A percentile compares a stretch with the other conserved stretches of the same genome.
Conservation (phyloP, 1,139 yeast genomes). For the Blastobotrys petasosporus region DNA sequence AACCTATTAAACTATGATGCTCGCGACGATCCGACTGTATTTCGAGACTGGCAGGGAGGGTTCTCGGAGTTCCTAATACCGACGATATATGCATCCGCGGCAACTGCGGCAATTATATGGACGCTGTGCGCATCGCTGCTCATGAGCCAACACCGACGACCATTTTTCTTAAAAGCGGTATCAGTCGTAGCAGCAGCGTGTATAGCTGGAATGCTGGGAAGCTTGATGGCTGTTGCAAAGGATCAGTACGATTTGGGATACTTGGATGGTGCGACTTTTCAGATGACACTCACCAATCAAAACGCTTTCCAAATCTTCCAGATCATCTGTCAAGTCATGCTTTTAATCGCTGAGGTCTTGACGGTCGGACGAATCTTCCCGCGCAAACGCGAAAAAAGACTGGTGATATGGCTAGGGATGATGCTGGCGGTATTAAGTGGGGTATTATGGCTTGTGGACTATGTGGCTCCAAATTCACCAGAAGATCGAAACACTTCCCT, state of each 20-base stretch:
- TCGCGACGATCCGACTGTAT: conserved; percentile 3
- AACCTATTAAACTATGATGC: conserved; percentile 8
- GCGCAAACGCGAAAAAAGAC: conserved; percentile 59
- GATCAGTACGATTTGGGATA: conserved; percentile 21
- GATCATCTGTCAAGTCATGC: conserved; percentile 18
- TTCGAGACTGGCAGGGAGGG: conserved; percentile 19
- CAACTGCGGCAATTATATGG: conserved; percentile 27
- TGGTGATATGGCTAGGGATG: conserved; percentile 54
- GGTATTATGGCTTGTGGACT: conserved; percentile 60
- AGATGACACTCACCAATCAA: conserved; percentile 11
- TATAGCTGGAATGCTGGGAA: conserved; percentile 22
- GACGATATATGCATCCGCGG: conserved; percentile 23
- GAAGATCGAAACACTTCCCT: conserved; percentile 34
- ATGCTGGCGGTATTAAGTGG: conserved; percentile 51
- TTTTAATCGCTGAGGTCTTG: conserved; percentile 65
- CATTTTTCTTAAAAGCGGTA: conserved; percentile 23
- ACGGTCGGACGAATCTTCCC: conserved; percentile 61
- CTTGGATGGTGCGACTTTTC: conserved; percentile 18
- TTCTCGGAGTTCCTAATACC: conserved; percentile 27
- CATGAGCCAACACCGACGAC: conserved; percentile 21
- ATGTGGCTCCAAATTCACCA: conserved; percentile 38
- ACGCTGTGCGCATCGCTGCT: conserved; percentile 21
- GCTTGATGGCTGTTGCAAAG: conserved; percentile 16
- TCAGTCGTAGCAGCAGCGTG: conserved; percentile 23
- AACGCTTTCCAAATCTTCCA: conserved; percentile 10